These are phyloP conservation scores for Vicia sativa DNA, from an alignment of 306 rosid species.

Conservation along the genomic window DNA sequence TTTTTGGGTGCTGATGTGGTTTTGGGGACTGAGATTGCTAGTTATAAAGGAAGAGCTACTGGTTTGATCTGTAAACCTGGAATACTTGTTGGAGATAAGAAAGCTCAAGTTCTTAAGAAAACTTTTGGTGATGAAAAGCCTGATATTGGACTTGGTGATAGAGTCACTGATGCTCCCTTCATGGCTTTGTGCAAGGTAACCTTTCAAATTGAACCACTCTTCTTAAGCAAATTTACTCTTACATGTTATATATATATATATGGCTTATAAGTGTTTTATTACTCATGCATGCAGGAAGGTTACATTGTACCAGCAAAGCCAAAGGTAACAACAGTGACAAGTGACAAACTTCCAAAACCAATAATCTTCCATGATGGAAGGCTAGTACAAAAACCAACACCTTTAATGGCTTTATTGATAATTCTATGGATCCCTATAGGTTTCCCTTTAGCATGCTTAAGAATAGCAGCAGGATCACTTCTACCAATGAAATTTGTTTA, in stretches of 20 bases:
- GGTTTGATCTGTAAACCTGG: conserved; percentile 64
- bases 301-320: conserved; percentile 60
- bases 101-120: conserved; percentile 56
- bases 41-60: conserved; percentile 64
- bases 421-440: conserved; percentile 80
- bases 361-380: conserved; percentile 89
- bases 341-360: conserved; percentile 73
- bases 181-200: conserved; percentile 82
- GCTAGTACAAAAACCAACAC: conserved; percentile 70
- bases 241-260: too few relatives aligned
- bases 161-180: conserved; percentile 69
- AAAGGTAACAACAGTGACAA: conserved; percentile 50
- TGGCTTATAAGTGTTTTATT: too few relatives aligned
- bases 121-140: conserved; percentile 58
- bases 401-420: conserved; percentile 56
- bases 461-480: conserved; percentile 73
- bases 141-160: conserved; percentile 76
- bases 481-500: conserved; percentile 79
- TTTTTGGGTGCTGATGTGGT: conserved; percentile 69
- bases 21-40: conserved; percentile 66
- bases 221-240: too few relatives aligned
- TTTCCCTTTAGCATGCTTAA: conserved; percentile 64
- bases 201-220: too few relatives aligned
- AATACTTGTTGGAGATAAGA: conserved; percentile 65
- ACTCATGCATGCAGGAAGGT: conserved; percentile 58